These are phyloP conservation scores for Populus tremula DNA, from an alignment of 345 rosid genomes.

Conservation along the genomic window DNA sequence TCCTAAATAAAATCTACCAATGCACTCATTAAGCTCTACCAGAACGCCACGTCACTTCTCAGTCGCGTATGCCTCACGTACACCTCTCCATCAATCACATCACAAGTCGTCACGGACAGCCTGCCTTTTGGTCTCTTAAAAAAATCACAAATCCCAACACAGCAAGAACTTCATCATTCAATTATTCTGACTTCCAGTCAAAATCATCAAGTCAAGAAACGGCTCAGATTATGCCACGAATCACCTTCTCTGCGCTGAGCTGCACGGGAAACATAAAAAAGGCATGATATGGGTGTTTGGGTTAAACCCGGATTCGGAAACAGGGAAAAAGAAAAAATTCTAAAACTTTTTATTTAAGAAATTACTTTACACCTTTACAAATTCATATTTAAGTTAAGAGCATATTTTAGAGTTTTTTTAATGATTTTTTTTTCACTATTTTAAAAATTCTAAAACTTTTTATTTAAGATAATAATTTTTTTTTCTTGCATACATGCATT, in stretches of 20 bases:
- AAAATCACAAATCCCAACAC: background rate
- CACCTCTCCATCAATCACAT: background rate
- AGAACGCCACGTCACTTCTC: background rate
- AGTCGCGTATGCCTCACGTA: background rate
- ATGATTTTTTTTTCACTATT: no score
- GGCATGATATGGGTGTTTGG: background rate
- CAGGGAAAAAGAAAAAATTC: no score
- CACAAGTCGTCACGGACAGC: background rate
- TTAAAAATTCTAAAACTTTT: no score
- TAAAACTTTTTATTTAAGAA: background rate
- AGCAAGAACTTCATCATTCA: background rate
- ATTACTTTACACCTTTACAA: no score
- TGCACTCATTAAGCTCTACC: background rate
- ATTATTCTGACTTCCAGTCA: background rate
- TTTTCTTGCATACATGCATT: no score
- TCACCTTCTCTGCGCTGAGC: background rate
- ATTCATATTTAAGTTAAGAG: no score
- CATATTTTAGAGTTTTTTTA: no score
- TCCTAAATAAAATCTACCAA: background rate
- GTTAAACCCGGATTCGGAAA: background rate
- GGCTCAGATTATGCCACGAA: background rate
- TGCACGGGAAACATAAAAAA: background rate
- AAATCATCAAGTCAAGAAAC: background rate
- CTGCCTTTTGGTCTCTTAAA: background rate
- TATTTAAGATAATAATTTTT: no score